Evolutionary conservation across 75 land plant genomes (phyloP).

Genomic region (Azolla pinnata): DNA sequence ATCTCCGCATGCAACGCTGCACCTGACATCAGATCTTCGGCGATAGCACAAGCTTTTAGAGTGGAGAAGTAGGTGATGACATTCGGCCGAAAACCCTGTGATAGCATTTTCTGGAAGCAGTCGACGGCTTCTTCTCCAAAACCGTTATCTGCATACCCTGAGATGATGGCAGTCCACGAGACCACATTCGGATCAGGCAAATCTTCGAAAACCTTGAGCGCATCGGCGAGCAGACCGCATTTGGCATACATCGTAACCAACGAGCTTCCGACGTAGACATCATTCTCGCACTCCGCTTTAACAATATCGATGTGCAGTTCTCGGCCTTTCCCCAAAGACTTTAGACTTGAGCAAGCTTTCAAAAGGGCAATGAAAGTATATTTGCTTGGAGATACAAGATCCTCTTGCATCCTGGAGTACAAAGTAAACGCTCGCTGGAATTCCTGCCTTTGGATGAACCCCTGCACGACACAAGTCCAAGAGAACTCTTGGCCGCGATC

Average conservation of each 20-base stretch:
- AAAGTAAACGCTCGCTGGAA: neutral
- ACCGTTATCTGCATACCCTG: conserved; percentile 24
- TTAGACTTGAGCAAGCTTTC: conserved; percentile 11
- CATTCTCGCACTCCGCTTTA: conserved; percentile 27
- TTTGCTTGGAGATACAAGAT: conserved; percentile 27
- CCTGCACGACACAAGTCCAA: neutral
- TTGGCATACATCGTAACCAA: conserved; percentile 40
- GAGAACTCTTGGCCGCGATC: neutral
- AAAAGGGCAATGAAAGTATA: conserved; percentile 25
- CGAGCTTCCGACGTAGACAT: conserved; percentile 36
- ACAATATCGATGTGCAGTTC: conserved; percentile 20
- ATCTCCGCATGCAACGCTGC: conserved; percentile 44
- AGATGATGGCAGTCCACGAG: conserved; percentile 41
- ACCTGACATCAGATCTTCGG: conserved; percentile 21
- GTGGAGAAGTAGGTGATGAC: conserved; percentile 19
- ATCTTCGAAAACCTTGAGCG: conserved; percentile 27
- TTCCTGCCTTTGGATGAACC: neutral
- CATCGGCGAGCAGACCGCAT: conserved; percentile 21
- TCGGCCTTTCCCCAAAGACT: conserved; percentile 1
- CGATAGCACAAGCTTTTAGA: conserved; percentile 28
- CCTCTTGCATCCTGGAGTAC: conserved; percentile 1
- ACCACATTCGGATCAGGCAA: conserved; percentile 23
- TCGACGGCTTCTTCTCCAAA: conserved; percentile 22
- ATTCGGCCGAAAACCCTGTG: conserved; percentile 21
- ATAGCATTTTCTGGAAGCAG: conserved; percentile 22